phyloP scores from a whole-genome alignment of 176 grass and related monocot genomes.

The Luzula sylvatica region DNA sequence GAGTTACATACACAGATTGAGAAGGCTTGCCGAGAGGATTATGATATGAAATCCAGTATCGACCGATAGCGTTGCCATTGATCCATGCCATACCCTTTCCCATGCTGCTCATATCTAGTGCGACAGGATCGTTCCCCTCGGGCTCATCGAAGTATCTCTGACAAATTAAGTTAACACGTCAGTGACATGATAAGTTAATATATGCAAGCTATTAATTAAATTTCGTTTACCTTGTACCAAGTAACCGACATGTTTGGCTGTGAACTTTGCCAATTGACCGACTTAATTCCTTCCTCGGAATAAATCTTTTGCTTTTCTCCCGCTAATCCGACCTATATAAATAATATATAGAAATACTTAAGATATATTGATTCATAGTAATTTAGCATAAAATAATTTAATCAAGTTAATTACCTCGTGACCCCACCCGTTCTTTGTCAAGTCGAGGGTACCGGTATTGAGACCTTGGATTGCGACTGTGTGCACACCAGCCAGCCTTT shows the following conservation, averaged over 20 bases:
- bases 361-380: too few species aligned
- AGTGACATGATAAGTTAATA: background rate
- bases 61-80: slow-evolving; percentile 50
- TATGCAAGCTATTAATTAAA: slow-evolving; percentile 3
- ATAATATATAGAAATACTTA: too few species aligned
- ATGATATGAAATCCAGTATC: slow-evolving; percentile 54
- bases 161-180: background rate
- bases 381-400: too few species aligned
- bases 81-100: slow-evolving; percentile 59
- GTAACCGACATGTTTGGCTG: slow-evolving; percentile 24
- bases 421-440: slow-evolving; percentile 55
- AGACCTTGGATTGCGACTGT: slow-evolving; percentile 58
- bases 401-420: slow-evolving; percentile 40
- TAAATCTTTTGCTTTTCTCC: slow-evolving; percentile 62
- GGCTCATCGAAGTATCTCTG: slow-evolving; percentile 85
- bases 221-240: slow-evolving; percentile 73
- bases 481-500: slow-evolving; percentile 35
- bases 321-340: slow-evolving; percentile 41
- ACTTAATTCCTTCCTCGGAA: slow-evolving; percentile 26
- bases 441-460: slow-evolving; percentile 83
- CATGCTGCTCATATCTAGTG: slow-evolving; percentile 73
- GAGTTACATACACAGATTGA: slow-evolving; percentile 48
- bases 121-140: slow-evolving; percentile 44
- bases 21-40: slow-evolving; percentile 48
- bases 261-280: slow-evolving; percentile 32